Evolutionary conservation across 192 early-diverging fungal genomes (phyloP).

Genomic region (Coemansia sp.): DNA sequence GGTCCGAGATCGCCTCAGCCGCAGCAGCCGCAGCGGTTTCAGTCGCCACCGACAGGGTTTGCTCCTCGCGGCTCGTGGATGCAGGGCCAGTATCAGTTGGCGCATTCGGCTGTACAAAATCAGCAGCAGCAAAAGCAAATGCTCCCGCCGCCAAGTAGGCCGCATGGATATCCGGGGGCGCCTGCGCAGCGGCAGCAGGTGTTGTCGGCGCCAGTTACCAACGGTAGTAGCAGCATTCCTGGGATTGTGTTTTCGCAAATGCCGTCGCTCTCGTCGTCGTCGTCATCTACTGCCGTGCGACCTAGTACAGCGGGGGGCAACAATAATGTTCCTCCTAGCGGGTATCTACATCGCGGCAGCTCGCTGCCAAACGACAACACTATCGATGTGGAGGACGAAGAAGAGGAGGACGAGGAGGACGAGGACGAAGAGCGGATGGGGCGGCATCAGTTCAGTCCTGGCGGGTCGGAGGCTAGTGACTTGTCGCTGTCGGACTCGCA

Average conservation of each 20-base stretch:
- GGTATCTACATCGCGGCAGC: background rate
- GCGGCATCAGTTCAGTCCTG: background rate
- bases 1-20: background rate
- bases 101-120: background rate
- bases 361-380: constrained; percentile 4
- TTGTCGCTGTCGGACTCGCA: constrained; percentile 6
- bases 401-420: constrained; percentile 17
- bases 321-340: background rate
- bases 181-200: constrained; percentile 4
- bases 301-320: background rate
- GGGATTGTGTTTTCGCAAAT: constrained; percentile 46
- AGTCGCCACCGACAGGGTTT: background rate
- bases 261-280: constrained; percentile 26
- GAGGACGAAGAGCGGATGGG: constrained; percentile 3
- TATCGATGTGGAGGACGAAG: background rate
- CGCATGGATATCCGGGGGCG: background rate
- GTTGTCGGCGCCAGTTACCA: background rate
- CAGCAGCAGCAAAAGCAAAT: background rate
- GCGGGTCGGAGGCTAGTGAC: constrained; percentile 2
- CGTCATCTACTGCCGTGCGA: background rate
- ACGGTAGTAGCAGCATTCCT: constrained; percentile 6
- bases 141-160: background rate
- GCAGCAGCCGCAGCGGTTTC: constrained; percentile 11
- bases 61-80: background rate
- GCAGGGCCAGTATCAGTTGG: background rate